Evolutionary conservation across 139 green algal genomes (phyloP), one percentile per base, ranked within the genome.

Genomic region (Coelastrella sp.): DNA sequence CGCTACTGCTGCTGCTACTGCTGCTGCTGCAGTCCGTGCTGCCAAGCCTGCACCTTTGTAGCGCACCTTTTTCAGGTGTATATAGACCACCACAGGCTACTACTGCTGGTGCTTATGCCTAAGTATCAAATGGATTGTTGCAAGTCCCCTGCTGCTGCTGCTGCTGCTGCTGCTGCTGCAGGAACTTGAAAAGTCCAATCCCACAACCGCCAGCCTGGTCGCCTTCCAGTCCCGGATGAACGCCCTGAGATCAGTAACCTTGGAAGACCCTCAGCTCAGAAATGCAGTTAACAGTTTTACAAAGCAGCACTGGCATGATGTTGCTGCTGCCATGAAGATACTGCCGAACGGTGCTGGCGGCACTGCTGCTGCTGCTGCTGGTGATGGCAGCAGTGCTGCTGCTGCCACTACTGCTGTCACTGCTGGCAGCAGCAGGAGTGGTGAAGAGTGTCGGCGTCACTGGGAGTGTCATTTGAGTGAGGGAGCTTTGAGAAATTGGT

Each of bases 251-350:
- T 17, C 11, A 27, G 65, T 27, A 17, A 25, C 17, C 8, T 63
- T 87, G 35, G 63, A 63, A 4, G 82, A 79, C 17, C 19, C 65
- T 20, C 27, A 14, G 4, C 27, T 87, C 17, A 14, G 82, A 10
- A 10, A 35, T 19, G 65, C 65, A 49, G 82, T 87, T 19, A 24
- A 79, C 14, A 15, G 59, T 15, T 87, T 87, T 25, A 61, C 59
- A 8, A 17, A 56, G 12, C 24, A 56, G 35, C 14, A 87, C 25
- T 87, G 82, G 82, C 24, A 60, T 49, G 25, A 27, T 11, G 22
- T 87, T 6, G 65, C 65, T 22, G 82, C 82, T 35, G 59, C 78
- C 65, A 27, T 78, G 82, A 58, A 80, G 25, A 80, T 57, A 22
- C 20, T 57, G 65, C 82, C 19, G 10, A 10, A 76, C 35, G 68